Evolutionary conservation across 1,139 yeast species (phyloP), one percentile per base, ranked within the genome.

Genomic region (Hanseniaspora sp.): DNA sequence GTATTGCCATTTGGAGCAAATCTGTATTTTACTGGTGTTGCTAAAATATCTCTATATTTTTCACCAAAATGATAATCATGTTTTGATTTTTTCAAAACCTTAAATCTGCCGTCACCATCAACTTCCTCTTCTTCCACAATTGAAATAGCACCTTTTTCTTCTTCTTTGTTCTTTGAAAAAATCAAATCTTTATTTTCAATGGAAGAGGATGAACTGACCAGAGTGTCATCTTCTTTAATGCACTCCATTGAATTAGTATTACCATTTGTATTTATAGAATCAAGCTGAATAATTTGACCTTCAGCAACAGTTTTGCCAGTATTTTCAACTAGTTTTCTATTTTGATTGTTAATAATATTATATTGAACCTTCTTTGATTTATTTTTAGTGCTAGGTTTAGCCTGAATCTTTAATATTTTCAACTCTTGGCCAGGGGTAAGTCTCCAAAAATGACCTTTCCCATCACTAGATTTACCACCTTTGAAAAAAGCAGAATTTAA

Each of bases 391-490:
- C 54, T 51, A n/a, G 54, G 54, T 15, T 51, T 51, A 54, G 73
- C 68, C 62, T 81, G 77, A 7, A 78, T 79, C 64, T 82, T 85
- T 63, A 86, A 74, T 64, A 92, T 92, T 67, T 83, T 87, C 59
- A 79, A 79, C 67, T 90, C 96, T 64, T 76, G 79, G 4, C 95
- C 96, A 28, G 79, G 74, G 58, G 83, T 88, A 55, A 92, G 86
- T 62, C 86, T 81, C 98, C 98, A 94, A 68, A 84, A 92, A 70
- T 90, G 95, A 37, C 98, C 98, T 70, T 92, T 92, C 7, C 97
- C 97, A 67, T 86, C 95, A 62, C 86, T 84, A 15, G 96, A 90
- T 65, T 92, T 84, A 60, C 86, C 95, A 40, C 95, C 87, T 69
- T 92, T 92, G 55, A 83, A 77, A 62, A 87, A 87, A 1, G 95